Evolutionary conservation across 306 rosid species (phyloP), one percentile per base, ranked within the genome.

Genomic region (Crataegus laevigata): DNA sequence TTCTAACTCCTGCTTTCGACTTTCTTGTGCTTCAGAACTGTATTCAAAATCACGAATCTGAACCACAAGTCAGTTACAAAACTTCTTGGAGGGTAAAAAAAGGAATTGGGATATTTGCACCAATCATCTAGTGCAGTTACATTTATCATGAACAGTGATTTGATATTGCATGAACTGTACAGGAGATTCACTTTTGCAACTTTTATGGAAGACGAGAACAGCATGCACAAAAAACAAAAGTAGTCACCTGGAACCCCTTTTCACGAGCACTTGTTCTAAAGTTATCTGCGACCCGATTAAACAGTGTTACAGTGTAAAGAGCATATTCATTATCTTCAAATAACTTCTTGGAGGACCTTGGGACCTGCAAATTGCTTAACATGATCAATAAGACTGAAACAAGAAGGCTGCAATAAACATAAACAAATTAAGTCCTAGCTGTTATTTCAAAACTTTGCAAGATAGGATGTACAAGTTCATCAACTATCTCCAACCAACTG

Each of bases 261-360:
- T 93, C 96, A 51, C 93, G 88, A 77, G 97, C 96, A 75, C 89
- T 91, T 78, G 91, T 87, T 85, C 85, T 89, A 64, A 91, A 93
- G 80, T 93, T 91, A 83, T 93, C 98, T 38, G 92, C 98, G 79
- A 82, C 98, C 43, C 93, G 96, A 66, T 9, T 78, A 83, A 93
- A 93, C 71, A 93, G 96, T 73, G 93, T 93, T 40, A 91, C 98
- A 62, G 88, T 86, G 84, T 91, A 91, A 69, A 93, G 97, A 76
- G 96, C 97, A 84, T 91, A 91, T 68, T 93, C 98, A 38, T 93
- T 93, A 79, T 93, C 98, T 86, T 93, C 98, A 77, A 79, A 83
- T 86, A 93, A 82, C 85, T 82, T 84, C 91, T 93, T 93, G 69
- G 92, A 84, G 74, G 93, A 93, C 86, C 97, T 91, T 71, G 93